Evolutionary conservation across 1,139 yeast species (phyloP), one percentile per base, ranked within the genome.

Genomic region (Suhomyces atakaporum): DNA sequence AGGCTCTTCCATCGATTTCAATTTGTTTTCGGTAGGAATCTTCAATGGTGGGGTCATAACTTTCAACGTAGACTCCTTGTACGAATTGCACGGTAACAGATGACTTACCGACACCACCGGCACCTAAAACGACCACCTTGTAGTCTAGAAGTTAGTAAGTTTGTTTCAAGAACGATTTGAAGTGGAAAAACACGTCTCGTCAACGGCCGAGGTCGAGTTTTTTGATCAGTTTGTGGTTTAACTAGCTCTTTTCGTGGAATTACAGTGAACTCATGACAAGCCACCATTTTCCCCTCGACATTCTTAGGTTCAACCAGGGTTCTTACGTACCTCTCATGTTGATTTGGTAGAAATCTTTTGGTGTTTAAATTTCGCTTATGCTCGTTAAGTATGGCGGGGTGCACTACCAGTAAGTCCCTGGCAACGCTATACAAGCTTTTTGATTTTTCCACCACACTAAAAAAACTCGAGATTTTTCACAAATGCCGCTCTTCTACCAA

Each of bases 21-120:
- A 90, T 82, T 50, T 88, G 95, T 53, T 90, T 92, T 42, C 97
- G 73, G 63, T 92, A 92, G 1, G 96, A 87, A 60, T 92, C 76
- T 51, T 72, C 77, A 43, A 71, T 71, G 27, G 77, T 71, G 8
- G 51, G 53, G 26, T 72, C 77, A 48, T 72, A 72, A 49, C 75
- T 69, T 50, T 72, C 77, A 16, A 72, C 75, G 45, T 72, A 72
- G 7, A 71, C 75, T 7, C 77, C 77, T 50, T 71, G 76, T 4
- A 71, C 77, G 43, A 72, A 72, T 45, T 72, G 77, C 7, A 72
- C 77, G 15, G 77, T 72, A 28, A 72, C 71, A 16, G 75, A 70
- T 16, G 76, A 71, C 48, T 72, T 72, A 51, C 77, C 77, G 13
- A 72, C 77, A 50, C 77, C 77, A 42, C 77, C 77, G 31, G 77